Evolutionary conservation across 495 filamentous ascomycete species (phyloP), one percentile per base, ranked within the genome.

Genomic region (Tuber aestivum): DNA sequence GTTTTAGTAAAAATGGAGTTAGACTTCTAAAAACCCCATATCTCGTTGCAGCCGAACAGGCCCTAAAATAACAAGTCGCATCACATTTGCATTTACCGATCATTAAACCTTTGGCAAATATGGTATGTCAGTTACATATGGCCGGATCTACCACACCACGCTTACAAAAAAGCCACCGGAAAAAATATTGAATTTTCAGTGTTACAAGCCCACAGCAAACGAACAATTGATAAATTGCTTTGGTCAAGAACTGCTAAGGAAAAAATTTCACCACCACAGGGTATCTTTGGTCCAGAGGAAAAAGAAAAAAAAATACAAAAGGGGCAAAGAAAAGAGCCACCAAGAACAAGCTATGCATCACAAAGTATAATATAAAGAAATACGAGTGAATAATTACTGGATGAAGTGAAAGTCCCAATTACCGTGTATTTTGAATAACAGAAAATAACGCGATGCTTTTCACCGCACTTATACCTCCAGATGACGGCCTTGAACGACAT

Each of bases 381-480:
- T 65, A 65, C 56, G 56, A 65, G 38, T 18, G 44, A 75, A 69
- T 44, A 77, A 73, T 69, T 79, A 75, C 70, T 69, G 70, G 35
- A 74, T 75, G 76, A 79, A 75, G 61, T 70, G 71, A 77, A 61
- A 61, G 40, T 72, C 78, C 77, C 78, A 79, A 79, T 75, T 79
- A 79, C 78, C 78, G 73, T 79, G 72, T 79, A 79, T 79, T 79
- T 77, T 79, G 78, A 76, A 69, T 78, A 79, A 75, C 75, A 75
- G 27, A 65, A 73, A 76, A 79, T 73, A 77, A 75, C 65, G 40
- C 72, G 70, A 72, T 61, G 72, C 65, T 45, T 56, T 72, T 70
- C 56, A 74, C 68, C 71, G 48, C 76, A 72, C 78, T 79, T 79
- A 79, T 79, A 79, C 76, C 72, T 78, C 76, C 70, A 78, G 74